Evolutionary conservation across 2,329 filamentous ascomycete species (phyloP).

Genomic region (Neonectria coccinea): DNA sequence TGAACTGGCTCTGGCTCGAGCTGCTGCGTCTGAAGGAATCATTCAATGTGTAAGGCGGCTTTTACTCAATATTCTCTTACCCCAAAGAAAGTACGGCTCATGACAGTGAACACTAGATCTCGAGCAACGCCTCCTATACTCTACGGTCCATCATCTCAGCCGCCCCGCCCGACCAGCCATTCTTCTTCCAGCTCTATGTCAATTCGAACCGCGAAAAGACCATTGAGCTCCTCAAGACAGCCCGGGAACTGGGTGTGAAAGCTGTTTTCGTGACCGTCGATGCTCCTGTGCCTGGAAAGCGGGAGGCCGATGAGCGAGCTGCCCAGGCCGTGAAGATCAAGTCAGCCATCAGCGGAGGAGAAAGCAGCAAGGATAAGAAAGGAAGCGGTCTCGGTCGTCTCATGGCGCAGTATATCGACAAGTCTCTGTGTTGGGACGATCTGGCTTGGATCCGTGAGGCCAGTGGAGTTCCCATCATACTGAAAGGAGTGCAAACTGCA

Average conservation of each 20-base stretch:
- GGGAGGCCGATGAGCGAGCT: constrained; percentile 66
- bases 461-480: constrained; percentile 58
- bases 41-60: constrained; percentile 58
- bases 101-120: constrained; percentile 50
- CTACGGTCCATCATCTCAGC: constrained; percentile 56
- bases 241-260: constrained; percentile 59
- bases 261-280: constrained; percentile 64
- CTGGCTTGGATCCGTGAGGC: constrained; percentile 62
- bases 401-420: constrained; percentile 63
- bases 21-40: constrained; percentile 59
- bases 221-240: constrained; percentile 54
- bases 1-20: constrained; percentile 63
- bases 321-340: constrained; percentile 56
- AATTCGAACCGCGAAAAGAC: constrained; percentile 62
- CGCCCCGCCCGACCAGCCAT: constrained; percentile 52
- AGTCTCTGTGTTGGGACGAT: constrained; percentile 62
- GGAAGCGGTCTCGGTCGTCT: constrained; percentile 63
- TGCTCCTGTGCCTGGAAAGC: constrained; percentile 65
- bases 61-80: background rate
- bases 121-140: constrained; percentile 63
- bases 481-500: constrained; percentile 67
- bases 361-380: constrained; percentile 61
- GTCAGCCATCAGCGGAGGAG: constrained; percentile 53
- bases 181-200: constrained; percentile 67
- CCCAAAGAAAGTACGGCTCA: background rate